These are phyloP conservation scores for Recurvomyces mirabilis DNA, from an alignment of 495 filamentous ascomycete species.

Conservation along the genomic window DNA sequence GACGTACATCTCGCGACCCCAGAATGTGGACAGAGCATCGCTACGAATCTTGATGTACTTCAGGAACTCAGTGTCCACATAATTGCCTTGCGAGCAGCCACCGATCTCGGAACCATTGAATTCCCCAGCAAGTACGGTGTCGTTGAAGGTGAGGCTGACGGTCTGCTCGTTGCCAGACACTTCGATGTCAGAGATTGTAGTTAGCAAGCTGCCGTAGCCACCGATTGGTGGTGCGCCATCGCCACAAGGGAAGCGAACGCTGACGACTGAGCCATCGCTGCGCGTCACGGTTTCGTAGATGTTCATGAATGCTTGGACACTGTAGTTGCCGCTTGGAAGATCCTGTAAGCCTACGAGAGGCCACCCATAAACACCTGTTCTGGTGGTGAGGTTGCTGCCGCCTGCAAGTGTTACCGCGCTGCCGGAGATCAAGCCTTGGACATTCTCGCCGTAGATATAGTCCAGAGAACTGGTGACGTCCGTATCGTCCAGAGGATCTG, in stretches of 20 bases:
- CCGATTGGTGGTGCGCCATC: conserved; percentile 14
- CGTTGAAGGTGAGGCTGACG: conserved; percentile 13
- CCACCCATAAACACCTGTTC: conserved; percentile 13
- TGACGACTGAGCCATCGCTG: conserved; percentile 18
- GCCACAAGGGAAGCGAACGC: conserved; percentile 20
- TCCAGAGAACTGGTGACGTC: conserved; percentile 19
- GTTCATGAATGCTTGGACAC: conserved; percentile 16
- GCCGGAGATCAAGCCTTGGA: conserved; percentile 2
- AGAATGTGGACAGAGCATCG: conserved; percentile 13
- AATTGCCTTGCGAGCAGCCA: conserved; percentile 21
- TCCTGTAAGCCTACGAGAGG: conserved; percentile 9
- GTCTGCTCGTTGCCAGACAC: conserved; percentile 10
- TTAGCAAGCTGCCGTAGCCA: conserved; percentile 12
- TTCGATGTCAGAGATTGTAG: conserved; percentile 7
- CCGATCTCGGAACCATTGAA: conserved; percentile 21
- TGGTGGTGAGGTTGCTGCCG: not conserved
- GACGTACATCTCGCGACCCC: conserved; percentile 22
- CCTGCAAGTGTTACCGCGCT: conserved; percentile 8
- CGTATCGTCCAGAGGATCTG: conserved; percentile 16
- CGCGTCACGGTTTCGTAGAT: conserved; percentile 14
- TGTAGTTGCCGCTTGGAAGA: conserved; percentile 14
- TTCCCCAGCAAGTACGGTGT: conserved; percentile 3
- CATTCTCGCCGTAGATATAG: conserved; percentile 20
- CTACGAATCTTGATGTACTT: conserved; percentile 23
- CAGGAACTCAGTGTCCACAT: conserved; percentile 16